Percentiles rank a stretch among this genome's conserved stretches.
phyloP scores from a whole-genome alignment of 2,329 filamentous ascomycete genomes.

The Pseudopyricularia javanii region DNA sequence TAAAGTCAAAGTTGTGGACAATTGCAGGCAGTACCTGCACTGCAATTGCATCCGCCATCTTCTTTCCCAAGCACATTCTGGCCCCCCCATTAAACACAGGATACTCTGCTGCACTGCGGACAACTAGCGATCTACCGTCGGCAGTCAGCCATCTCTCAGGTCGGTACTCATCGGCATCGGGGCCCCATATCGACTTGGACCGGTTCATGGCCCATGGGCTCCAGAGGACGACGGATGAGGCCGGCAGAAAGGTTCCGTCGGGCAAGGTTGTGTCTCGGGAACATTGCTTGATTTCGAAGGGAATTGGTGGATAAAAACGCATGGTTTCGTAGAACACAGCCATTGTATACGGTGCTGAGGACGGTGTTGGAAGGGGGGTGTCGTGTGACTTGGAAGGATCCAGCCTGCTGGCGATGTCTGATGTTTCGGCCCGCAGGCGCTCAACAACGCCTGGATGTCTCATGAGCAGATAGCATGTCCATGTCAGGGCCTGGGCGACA shows the following conservation, averaged over 20 bases:
- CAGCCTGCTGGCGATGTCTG: background rate
- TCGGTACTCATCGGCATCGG: constrained; percentile 39
- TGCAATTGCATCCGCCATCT: constrained; percentile 50
- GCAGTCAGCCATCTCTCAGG: constrained; percentile 42
- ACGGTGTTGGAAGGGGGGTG: constrained; percentile 25
- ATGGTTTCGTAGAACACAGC: constrained; percentile 51
- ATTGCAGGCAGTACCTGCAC: constrained; percentile 41
- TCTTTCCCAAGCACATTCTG: constrained; percentile 48
- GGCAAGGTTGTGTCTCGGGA: constrained; percentile 38
- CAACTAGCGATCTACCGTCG: background rate
- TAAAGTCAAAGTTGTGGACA: constrained; percentile 36
- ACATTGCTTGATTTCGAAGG: constrained; percentile 53
- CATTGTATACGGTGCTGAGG: constrained; percentile 39
- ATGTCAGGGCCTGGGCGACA: constrained; percentile 51
- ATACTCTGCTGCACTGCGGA: constrained; percentile 39
- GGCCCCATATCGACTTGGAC: constrained; percentile 42
- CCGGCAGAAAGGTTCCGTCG: constrained; percentile 46
- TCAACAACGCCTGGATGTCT: constrained; percentile 27
- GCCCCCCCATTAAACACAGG: constrained; percentile 54
- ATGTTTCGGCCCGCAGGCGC: constrained; percentile 21
- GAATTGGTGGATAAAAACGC: constrained; percentile 50
- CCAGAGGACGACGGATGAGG: constrained; percentile 45
- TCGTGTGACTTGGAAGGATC: constrained; percentile 9
- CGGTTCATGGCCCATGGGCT: constrained; percentile 53
- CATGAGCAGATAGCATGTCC: constrained; percentile 50